Evolutionary conservation across 2,329 filamentous ascomycete species (phyloP).

Genomic region (Claviceps pusilla): DNA sequence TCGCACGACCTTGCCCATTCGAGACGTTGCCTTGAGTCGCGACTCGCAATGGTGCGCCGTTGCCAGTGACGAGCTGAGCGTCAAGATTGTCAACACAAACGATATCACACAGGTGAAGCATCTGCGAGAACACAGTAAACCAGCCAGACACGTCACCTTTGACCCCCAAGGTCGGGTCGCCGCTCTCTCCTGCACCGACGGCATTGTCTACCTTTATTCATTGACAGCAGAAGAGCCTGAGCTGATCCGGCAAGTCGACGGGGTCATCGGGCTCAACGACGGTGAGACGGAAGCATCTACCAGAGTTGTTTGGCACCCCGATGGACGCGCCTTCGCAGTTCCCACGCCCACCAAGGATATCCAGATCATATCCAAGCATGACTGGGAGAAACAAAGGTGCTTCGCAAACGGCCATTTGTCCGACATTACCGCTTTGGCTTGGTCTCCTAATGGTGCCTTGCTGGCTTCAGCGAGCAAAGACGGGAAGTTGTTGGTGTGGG

Average conservation of each 20-base stretch:
- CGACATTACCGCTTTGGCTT: conserved; percentile 74
- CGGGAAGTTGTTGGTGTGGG: conserved; percentile 67
- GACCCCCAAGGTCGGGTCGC: conserved; percentile 64
- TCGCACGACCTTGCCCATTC: conserved; percentile 69
- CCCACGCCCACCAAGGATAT: conserved; percentile 71
- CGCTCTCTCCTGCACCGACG: conserved; percentile 75
- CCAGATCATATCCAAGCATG: conserved; percentile 70
- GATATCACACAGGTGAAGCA: conserved; percentile 65
- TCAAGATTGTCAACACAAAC: conserved; percentile 72
- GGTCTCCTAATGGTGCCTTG: conserved; percentile 89
- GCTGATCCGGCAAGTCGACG: conserved; percentile 70
- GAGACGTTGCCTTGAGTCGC: conserved; percentile 69
- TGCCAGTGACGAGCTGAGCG: conserved; percentile 86
- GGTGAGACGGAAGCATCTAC: conserved; percentile 59
- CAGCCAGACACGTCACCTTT: conserved; percentile 85
- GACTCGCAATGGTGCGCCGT: conserved; percentile 83
- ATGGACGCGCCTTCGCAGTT: conserved; percentile 78
- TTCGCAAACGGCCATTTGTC: conserved; percentile 70
- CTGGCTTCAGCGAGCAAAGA: conserved; percentile 57
- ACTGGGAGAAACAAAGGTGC: conserved; percentile 73
- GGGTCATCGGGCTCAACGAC: conserved; percentile 66
- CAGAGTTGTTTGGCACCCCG: conserved; percentile 77
- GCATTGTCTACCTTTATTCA: conserved; percentile 80
- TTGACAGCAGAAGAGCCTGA: conserved; percentile 64
- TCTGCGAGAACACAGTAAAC: conserved; percentile 67